Conservation (phyloP, 805 yeast species). For the Kluyveromyces nonfermentans region DNA sequence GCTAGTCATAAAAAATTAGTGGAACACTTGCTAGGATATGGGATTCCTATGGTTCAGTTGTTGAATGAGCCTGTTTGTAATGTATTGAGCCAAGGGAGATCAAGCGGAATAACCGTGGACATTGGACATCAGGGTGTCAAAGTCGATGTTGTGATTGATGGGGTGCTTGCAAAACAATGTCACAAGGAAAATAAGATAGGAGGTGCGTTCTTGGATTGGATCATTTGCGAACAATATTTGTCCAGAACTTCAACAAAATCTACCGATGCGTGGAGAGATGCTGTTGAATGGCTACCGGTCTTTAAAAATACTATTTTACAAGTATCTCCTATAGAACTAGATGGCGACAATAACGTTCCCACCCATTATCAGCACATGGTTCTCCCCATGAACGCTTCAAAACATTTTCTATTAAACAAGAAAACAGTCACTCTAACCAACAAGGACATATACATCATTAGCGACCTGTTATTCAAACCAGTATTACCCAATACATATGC, state of each 20-base stretch:
- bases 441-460: slow-evolving; percentile 18
- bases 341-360: slow-evolving; percentile 3
- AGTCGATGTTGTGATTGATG: slow-evolving; percentile 73
- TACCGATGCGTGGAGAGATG: slow-evolving; percentile 17
- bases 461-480: slow-evolving; percentile 26
- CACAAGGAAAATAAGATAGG: slow-evolving; percentile 62
- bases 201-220: slow-evolving; percentile 73
- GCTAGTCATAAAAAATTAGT: slow-evolving; percentile 48
- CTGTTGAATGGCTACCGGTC: slow-evolving; percentile 24
- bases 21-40: slow-evolving; percentile 67
- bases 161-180: slow-evolving; percentile 58
- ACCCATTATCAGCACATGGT: slow-evolving; percentile 3
- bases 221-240: slow-evolving; percentile 42
- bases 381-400: slow-evolving; percentile 7
- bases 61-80: slow-evolving; percentile 71
- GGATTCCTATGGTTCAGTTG: slow-evolving; percentile 69
- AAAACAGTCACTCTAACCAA: slow-evolving; percentile 18
- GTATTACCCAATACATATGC: slow-evolving; percentile 11
- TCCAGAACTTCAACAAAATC: slow-evolving; percentile 7
- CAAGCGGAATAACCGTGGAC: slow-evolving; percentile 73
- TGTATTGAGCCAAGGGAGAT: slow-evolving; percentile 66
- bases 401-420: slow-evolving; percentile 14
- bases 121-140: slow-evolving; percentile 61
- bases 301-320: slow-evolving; percentile 25
- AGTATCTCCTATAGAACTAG: slow-evolving; percentile 12